Conservation (phyloP, 257 asterid genomes). For the Solanum raphanifolium region DNA sequence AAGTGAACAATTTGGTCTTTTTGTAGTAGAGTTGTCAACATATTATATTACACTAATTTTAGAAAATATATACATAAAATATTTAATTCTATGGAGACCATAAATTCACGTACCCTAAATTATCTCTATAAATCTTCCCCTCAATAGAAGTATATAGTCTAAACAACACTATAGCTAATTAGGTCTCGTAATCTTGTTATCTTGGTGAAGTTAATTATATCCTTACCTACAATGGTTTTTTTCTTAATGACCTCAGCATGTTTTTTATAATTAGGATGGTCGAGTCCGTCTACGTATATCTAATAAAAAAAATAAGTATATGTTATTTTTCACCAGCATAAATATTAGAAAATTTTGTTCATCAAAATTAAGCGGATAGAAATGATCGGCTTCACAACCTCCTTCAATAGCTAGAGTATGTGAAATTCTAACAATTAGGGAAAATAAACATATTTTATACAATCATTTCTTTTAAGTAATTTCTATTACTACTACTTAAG, state of each 20-base stretch:
- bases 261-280: no score
- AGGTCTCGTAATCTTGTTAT: no score
- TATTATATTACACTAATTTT: no score
- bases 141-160: no score
- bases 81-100: no score
- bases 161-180: no score
- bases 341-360: fast-evolving
- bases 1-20: no score
- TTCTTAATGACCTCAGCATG: background rate
- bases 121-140: no score
- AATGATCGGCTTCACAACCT: background rate
- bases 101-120: no score
- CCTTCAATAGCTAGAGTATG: background rate
- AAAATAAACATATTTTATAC: background rate
- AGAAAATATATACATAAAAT: no score
- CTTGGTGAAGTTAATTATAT: no score
- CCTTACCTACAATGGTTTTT: background rate
- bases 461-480: background rate
- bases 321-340: background rate
- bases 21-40: no score
- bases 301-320: background rate
- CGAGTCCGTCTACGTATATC: fast-evolving
- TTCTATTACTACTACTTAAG: background rate
- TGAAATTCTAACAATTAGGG: background rate
- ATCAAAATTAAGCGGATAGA: background rate